Percentiles rank a stretch among this genome's conserved stretches.
These are phyloP conservation scores for Colletotrichum sansevieriae DNA, from an alignment of 2,329 filamentous ascomycete genomes.

Conservation along the genomic window DNA sequence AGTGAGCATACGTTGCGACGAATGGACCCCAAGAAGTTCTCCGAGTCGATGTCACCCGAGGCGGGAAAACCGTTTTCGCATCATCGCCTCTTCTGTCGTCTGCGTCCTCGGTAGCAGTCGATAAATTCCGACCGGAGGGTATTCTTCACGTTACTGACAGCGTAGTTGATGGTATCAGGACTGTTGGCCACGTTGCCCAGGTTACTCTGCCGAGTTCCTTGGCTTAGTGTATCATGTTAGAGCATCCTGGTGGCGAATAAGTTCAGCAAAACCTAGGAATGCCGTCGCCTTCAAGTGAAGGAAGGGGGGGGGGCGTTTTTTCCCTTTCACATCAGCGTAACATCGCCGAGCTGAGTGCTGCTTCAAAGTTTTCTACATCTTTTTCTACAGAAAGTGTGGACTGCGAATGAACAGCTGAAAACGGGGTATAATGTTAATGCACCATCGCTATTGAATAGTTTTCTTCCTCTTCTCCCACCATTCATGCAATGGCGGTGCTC, in stretches of 20 bases:
- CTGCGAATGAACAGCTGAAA: too few species aligned
- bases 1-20: constrained; percentile 16
- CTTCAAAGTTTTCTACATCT: too few species aligned
- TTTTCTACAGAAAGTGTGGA: too few species aligned
- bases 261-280: too few species aligned
- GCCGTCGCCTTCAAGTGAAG: too few species aligned
- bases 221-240: too few species aligned
- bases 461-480: constrained; percentile 30
- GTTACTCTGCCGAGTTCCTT: background rate
- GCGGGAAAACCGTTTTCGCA: background rate
- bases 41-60: background rate
- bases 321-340: too few species aligned
- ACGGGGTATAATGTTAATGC: background rate
- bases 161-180: background rate
- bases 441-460: background rate
- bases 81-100: constrained; percentile 1
- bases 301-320: too few species aligned
- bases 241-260: too few species aligned
- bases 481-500: constrained; percentile 13
- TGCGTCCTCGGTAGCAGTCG: constrained; percentile 9
- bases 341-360: too few species aligned
- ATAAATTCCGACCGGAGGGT: background rate
- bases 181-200: constrained; percentile 9
- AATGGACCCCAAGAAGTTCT: constrained; percentile 27
- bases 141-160: constrained; percentile 3